Conservation (phyloP, 129 eudicot genomes). For the Glebionis coronaria region DNA sequence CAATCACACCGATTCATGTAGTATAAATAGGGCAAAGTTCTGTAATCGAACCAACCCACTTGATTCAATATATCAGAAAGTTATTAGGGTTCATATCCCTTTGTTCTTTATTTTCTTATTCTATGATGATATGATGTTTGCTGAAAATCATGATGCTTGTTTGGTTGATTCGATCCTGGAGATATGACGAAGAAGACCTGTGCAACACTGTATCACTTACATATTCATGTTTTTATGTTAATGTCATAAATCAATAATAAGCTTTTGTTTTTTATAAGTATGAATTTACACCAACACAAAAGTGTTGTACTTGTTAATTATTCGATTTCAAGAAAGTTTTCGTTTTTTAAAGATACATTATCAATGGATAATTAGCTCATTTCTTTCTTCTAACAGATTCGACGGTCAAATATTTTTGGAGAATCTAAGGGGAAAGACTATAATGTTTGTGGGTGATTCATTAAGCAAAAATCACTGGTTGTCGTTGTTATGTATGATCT, state of each 20-base stretch:
- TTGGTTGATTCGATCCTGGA: too few relatives aligned
- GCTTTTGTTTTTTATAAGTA: neutral
- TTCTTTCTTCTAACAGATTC: constrained; percentile 32
- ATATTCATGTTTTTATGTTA: constrained; percentile 15
- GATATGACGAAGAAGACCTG: too few relatives aligned
- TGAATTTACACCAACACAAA: neutral
- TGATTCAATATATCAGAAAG: too few relatives aligned
- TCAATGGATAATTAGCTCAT: neutral
- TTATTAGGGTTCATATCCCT: too few relatives aligned
- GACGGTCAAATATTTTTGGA: constrained; percentile 43
- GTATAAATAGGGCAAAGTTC: too few relatives aligned
- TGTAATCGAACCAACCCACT: too few relatives aligned
- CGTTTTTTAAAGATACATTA: neutral
- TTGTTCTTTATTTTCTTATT: too few relatives aligned
- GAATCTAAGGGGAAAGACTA: constrained; percentile 44
- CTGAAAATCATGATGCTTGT: too few relatives aligned
- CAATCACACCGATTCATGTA: too few relatives aligned
- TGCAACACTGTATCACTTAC: constrained; percentile 12
- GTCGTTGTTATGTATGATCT: constrained; percentile 62
- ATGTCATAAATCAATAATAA: constrained; percentile 17
- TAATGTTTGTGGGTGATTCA: constrained; percentile 81
- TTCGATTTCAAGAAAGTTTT: neutral
- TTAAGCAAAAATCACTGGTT: constrained; percentile 68
- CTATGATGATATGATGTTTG: too few relatives aligned
- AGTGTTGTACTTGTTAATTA: neutral